Percentiles rank a stretch among this genome's conserved stretches.
Conservation (phyloP, 495 filamentous ascomycete species). For the Aspergillus carlsbadensis region DNA sequence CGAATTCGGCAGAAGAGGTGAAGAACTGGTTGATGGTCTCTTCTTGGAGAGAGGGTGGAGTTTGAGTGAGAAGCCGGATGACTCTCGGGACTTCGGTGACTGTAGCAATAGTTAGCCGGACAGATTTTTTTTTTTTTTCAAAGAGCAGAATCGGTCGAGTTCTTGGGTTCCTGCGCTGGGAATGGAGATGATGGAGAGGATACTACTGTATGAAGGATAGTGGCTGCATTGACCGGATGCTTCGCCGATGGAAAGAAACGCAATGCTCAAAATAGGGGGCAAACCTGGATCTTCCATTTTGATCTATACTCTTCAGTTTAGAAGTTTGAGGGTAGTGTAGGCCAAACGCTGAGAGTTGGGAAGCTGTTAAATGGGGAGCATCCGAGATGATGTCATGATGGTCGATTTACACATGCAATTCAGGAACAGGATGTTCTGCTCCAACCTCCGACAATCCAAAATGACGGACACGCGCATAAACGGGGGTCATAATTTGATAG, state of each 20-base stretch:
- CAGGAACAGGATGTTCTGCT: background rate
- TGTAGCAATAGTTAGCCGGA: conserved; percentile 21
- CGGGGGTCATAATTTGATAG: no score
- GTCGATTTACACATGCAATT: conserved; percentile 4
- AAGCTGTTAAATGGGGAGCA: background rate
- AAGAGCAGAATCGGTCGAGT: no score
- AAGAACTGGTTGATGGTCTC: conserved; percentile 68
- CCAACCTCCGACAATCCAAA: background rate
- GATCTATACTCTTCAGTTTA: background rate
- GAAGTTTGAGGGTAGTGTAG: background rate
- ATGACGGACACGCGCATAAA: background rate
- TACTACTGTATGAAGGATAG: background rate
- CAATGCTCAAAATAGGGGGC: background rate
- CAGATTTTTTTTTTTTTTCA: no score
- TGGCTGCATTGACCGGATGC: background rate
- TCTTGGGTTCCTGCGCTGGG: no score
- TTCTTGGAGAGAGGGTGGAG: conserved; percentile 60
- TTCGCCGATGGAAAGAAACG: background rate
- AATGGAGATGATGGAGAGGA: no score
- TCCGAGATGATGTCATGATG: conserved; percentile 8
- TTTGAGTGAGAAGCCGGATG: conserved; percentile 65
- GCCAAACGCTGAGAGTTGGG: background rate
- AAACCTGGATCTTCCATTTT: conserved; percentile 45
- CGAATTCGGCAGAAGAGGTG: conserved; percentile 65
- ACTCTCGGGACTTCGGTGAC: conserved; percentile 57